Evolutionary conservation across 208 protist species (phyloP), one percentile per base, ranked within the genome.

Genomic region (Polymyxa betae): DNA sequence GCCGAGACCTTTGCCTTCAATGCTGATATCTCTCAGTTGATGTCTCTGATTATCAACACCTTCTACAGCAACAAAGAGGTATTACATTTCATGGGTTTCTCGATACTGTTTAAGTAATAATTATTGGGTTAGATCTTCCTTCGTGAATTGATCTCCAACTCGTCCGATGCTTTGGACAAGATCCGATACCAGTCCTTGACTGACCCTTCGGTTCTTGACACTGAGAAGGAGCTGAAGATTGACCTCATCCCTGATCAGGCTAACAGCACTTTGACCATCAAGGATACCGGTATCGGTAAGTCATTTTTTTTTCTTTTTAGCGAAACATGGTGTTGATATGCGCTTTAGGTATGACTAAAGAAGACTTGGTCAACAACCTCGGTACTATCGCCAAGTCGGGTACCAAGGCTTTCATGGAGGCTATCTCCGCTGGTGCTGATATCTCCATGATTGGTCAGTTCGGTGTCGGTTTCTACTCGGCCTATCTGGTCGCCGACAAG

Each of bases 281-380:
- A 93, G 49, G 98, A 99, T 96, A 96, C 96, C 38, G 98, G 98
- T 95, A 97, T 99, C 92, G 98, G 98, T n/a, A n/a, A n/a, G n/a
- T n/a, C n/a, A n/a, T n/a, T n/a, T n/a, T n/a, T n/a, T n/a, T n/a
- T n/a, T n/a, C n/a, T n/a, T n/a, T n/a, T n/a, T n/a, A n/a, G n/a
- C n/a, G n/a, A n/a, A n/a, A n/a, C n/a, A n/a, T n/a, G n/a, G n/a
- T n/a, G n/a, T n/a, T n/a, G n/a, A n/a, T n/a, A n/a, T n/a, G n/a
- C n/a, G n/a, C n/a, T n/a, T n/a, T n/a, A n/a, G n/a, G n/a, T 93
- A 99, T 99, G 98, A 99, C 98, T 91, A 99, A 99, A 94, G 93
- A 96, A 0, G 98, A 99, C 94, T 93, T 99, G 38, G 94, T 99
- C 77, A 98, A 98, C 94, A 98, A 98, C 95, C 95, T 99, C 5